These are phyloP conservation scores for Pyrenula massariospora DNA, from an alignment of 495 filamentous ascomycete genomes.

Conservation along the genomic window DNA sequence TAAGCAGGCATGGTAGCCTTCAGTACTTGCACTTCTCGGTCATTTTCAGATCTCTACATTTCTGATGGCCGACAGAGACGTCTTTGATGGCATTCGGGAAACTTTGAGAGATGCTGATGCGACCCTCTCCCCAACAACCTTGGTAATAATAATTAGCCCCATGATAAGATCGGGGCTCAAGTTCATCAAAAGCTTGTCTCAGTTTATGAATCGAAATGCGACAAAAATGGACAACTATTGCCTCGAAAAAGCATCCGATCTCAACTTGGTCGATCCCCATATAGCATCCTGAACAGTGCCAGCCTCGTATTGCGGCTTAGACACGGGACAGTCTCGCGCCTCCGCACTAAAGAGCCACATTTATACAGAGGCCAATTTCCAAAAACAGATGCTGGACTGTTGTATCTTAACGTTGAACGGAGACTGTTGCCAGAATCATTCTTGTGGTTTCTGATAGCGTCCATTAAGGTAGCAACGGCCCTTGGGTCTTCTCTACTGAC, in stretches of 20 bases:
- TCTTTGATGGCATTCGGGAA: neutral
- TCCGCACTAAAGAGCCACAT: neutral
- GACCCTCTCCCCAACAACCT: neutral
- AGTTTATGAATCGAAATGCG: neutral
- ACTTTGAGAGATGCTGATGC: neutral
- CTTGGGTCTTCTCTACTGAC: neutral
- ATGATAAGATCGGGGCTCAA: neutral
- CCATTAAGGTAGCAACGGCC: neutral
- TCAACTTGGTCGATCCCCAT: neutral
- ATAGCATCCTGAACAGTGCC: neutral
- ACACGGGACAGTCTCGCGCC: neutral
- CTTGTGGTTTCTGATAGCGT: neutral
- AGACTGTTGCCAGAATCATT: neutral
- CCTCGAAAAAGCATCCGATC: neutral
- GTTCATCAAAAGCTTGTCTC: neutral
- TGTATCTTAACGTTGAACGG: neutral
- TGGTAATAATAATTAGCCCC: neutral
- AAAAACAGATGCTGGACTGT: neutral
- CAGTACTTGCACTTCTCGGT: neutral
- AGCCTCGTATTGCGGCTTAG: neutral
- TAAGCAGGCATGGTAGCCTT: neutral
- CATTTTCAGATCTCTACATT: neutral
- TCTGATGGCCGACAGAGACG: neutral
- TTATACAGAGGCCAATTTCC: neutral
- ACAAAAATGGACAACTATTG: neutral